Percentiles rank a stretch among this genome's conserved stretches.
Conservation (phyloP, 495 filamentous ascomycete species). For the Annulohypoxylon maeteangense region DNA sequence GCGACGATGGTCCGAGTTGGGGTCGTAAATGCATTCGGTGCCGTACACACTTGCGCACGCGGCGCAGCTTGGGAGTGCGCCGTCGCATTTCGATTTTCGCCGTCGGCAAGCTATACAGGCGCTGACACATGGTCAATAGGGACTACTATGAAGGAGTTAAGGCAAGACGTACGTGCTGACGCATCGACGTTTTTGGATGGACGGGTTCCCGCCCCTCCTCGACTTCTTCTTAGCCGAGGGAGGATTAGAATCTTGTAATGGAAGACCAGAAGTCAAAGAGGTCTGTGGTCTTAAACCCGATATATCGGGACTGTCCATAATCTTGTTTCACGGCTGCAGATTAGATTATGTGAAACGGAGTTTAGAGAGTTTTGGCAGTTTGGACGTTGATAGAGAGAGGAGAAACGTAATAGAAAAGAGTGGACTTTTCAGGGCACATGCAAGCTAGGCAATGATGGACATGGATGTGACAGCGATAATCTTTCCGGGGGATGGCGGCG, state of each 20-base stretch:
- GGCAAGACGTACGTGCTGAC: conserved; percentile 73
- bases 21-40: conserved; percentile 93
- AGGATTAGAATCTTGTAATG: conserved; percentile 30
- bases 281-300: conserved; percentile 34
- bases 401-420: conserved; percentile 37
- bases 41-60: conserved; percentile 96
- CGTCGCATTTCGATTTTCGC: conserved; percentile 95
- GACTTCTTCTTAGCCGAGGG: conserved; percentile 60
- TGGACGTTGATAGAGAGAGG: conserved; percentile 13
- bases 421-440: conserved; percentile 31
- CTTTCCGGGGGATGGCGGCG: conserved; percentile 22
- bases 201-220: conserved; percentile 59
- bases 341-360: conserved; percentile 21
- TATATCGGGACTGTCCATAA: conserved; percentile 38
- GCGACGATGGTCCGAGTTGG: conserved; percentile 91
- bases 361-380: background rate
- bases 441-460: conserved; percentile 33
- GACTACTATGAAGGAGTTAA: conserved; percentile 13
- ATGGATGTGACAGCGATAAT: conserved; percentile 21
- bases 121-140: conserved; percentile 26
- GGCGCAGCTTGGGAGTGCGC: conserved; percentile 89
- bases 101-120: conserved; percentile 93
- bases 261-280: conserved; percentile 23
- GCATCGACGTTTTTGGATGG: conserved; percentile 80
- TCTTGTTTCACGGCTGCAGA: conserved; percentile 24